Evolutionary conservation across 202 grass and related monocot genomes (phyloP), one percentile per base, ranked within the genome.

Genomic region (Brachypodium distachyon): DNA sequence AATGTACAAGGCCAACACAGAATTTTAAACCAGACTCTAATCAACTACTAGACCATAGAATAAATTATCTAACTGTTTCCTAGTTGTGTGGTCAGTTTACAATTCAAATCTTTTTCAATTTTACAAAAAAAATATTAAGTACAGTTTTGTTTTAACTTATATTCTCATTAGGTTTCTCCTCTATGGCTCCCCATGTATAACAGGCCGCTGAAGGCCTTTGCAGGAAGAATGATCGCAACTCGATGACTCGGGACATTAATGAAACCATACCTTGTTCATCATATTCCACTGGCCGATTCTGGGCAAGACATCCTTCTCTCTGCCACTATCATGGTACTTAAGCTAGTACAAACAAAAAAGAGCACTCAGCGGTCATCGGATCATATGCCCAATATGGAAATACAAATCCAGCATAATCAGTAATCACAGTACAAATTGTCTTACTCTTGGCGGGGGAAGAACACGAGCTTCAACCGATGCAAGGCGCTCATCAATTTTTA

Each of bases 231-330:
- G 9, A 60, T 42, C 34, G 53, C 53, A 70, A 69, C 38, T 53
- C 28, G 34, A 61, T 66, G 25, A 65, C 36, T 52, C 6, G 23
- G 17, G 48, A 7, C 10, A 34, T 32, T 73, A 27, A 70, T 32
- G 34, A 69, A 83, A 41, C 3, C 55, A 49, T 87, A 97, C 94
- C 94, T 97, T 97, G 50, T 97, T 97, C 94, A 97, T 97, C 94
- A 97, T 97, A 76, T 97, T 97, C 94, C 94, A 97, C 72, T 97
- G 94, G 48, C 94, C 94, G 21, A 97, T 70, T 58, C 88, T 93
- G 53, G 94, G 94, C 68, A 91, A 88, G 32, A 92, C 90, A 87
- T 93, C 91, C 75, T 84, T 97, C 86, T 97, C 94, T 84, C 88
- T 91, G 43, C 94, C 94, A 67, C 87, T 97, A 67, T 97, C 94